Evolutionary conservation across 2,329 filamentous ascomycete genomes (phyloP).

Genomic region (Microcyclospora pomicola): DNA sequence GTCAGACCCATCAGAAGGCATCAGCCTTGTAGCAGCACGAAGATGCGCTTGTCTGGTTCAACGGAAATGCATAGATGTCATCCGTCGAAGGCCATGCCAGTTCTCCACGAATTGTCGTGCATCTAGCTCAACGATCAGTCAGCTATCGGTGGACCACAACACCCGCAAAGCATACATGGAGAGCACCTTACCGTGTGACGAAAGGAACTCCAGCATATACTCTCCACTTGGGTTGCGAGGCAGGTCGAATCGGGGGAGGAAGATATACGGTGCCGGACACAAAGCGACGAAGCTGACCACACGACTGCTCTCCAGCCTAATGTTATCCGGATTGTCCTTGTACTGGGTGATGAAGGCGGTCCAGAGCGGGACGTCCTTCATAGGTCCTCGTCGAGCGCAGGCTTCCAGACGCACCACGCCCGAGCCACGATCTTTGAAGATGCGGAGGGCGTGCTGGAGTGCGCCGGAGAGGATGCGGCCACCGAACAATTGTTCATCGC

Average conservation of each 20-base stretch:
- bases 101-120: constrained; percentile 13
- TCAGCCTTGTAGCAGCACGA: too few relatives aligned
- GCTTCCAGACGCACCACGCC: constrained; percentile 43
- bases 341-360: constrained; percentile 42
- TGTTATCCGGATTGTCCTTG: constrained; percentile 35
- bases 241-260: constrained; percentile 37
- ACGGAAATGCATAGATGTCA: too few relatives aligned
- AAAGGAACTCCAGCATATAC: constrained; percentile 16
- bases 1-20: too few relatives aligned
- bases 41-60: too few relatives aligned
- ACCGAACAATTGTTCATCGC: constrained; percentile 27
- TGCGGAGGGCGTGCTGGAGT: constrained; percentile 40
- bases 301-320: constrained; percentile 25
- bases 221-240: constrained; percentile 12
- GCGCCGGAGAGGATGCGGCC: constrained; percentile 39
- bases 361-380: constrained; percentile 45
- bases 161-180: neutral
- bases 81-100: constrained; percentile 4
- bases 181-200: constrained; percentile 10
- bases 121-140: constrained; percentile 6
- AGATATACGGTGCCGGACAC: constrained; percentile 38
- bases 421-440: constrained; percentile 39
- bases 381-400: constrained; percentile 38
- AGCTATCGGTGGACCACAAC: neutral
- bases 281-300: constrained; percentile 32